phyloP scores from a whole-genome alignment of 2,329 filamentous ascomycete species.

The Colletotrichum kahawae region DNA sequence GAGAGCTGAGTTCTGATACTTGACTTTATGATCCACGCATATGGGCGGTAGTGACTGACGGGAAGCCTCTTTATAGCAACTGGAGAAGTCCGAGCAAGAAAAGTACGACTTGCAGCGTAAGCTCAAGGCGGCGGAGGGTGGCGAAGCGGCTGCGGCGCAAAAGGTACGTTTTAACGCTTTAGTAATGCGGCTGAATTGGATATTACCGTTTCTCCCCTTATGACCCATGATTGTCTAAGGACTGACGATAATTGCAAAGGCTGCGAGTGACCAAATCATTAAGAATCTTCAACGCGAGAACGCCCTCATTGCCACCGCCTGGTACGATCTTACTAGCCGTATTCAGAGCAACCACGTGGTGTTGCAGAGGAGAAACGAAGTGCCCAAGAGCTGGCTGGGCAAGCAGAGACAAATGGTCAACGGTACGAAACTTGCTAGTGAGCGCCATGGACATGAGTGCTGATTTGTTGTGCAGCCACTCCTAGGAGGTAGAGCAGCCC shows the following conservation, averaged over 20 bases:
- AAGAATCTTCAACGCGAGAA: constrained; percentile 80
- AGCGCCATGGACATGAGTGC: neutral
- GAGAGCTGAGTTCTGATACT: neutral
- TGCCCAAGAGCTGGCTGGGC: constrained; percentile 82
- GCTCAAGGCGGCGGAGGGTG: constrained; percentile 57
- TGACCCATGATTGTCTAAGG: neutral
- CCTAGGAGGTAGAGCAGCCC: constrained; percentile 22
- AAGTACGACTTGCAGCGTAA: constrained; percentile 60
- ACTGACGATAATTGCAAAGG: constrained; percentile 36
- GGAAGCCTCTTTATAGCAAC: constrained; percentile 49
- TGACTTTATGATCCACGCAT: neutral
- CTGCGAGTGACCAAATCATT: constrained; percentile 59
- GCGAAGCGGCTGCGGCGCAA: constrained; percentile 52
- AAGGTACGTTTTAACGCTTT: constrained; percentile 49
- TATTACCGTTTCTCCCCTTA: neutral
- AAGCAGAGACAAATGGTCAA: constrained; percentile 79
- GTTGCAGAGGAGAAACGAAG: constrained; percentile 75
- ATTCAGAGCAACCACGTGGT: constrained; percentile 85
- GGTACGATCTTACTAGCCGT: constrained; percentile 81
- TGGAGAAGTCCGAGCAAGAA: constrained; percentile 62
- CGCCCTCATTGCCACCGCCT: constrained; percentile 79
- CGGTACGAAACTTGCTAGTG: constrained; percentile 39
- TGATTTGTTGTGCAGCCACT: constrained; percentile 22
- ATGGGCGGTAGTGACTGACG: constrained; percentile 23
- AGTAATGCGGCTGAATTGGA: neutral